Percentiles rank a stretch among this genome's conserved stretches.
Conservation (phyloP, 2,329 filamentous ascomycete species). For the Colletotrichum sp. region DNA sequence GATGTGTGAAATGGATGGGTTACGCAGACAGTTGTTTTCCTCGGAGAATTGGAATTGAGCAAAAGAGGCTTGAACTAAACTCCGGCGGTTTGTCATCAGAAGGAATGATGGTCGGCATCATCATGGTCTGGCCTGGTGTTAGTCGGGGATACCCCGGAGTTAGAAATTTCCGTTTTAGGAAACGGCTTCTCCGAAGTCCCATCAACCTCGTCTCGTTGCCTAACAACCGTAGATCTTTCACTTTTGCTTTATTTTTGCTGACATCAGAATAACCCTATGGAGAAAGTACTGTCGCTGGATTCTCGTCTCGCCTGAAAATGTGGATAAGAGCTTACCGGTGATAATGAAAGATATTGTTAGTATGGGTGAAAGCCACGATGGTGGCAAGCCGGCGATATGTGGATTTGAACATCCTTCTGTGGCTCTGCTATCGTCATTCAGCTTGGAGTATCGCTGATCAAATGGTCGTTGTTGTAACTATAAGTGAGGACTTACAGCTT, state of each 20-base stretch:
- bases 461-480: not conserved
- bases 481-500: not conserved
- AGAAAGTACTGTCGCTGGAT: not conserved
- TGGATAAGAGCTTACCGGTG: not conserved
- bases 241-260: not conserved
- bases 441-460: not conserved
- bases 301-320: not conserved
- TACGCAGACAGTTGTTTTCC: not conserved
- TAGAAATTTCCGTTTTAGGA: not conserved
- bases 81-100: not conserved
- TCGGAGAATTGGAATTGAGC: not conserved
- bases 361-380: not conserved
- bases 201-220: not conserved
- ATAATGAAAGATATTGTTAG: not conserved
- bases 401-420: not conserved
- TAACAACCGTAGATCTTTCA: not conserved
- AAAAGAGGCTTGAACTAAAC: not conserved
- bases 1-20: not conserved
- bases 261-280: not conserved
- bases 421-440: not conserved
- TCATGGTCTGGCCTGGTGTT: not conserved
- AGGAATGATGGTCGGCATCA: not conserved
- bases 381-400: not conserved
- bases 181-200: not conserved
- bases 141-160: not conserved